Conservation (phyloP, 768 basidiomycete species). For the Hirschioporus abietinus region DNA sequence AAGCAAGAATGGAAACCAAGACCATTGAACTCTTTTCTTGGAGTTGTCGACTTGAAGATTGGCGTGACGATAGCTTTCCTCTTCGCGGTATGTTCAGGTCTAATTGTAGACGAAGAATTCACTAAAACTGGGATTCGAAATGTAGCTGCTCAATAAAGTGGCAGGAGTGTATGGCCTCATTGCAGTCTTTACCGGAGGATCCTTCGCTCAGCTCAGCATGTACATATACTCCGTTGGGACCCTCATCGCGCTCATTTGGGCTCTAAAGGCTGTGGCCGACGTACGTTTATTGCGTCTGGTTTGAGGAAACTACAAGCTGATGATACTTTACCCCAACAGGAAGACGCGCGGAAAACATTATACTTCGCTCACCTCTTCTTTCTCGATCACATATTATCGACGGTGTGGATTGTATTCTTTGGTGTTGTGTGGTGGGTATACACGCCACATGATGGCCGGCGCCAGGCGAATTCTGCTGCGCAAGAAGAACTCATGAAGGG, state of each 20-base stretch:
- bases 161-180: conserved; percentile 96
- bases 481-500: conserved; percentile 79
- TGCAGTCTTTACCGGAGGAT: conserved; percentile 85
- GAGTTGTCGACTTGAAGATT: conserved; percentile 88
- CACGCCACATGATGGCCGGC: conserved; percentile 86
- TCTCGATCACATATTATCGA: conserved; percentile 86
- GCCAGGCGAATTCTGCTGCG: conserved; percentile 76
- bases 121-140: conserved; percentile 9
- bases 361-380: conserved; percentile 91
- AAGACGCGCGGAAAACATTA: conserved; percentile 78
- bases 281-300: conserved; percentile 40
- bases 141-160: conserved; percentile 89
- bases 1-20: conserved; percentile 80
- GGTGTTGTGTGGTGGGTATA: conserved; percentile 87
- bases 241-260: conserved; percentile 80
- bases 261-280: conserved; percentile 76
- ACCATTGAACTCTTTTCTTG: conserved; percentile 79
- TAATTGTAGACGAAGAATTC: conserved; percentile 5
- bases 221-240: conserved; percentile 90
- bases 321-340: conserved; percentile 43
- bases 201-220: conserved; percentile 86
- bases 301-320: conserved; percentile 9
- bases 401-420: conserved; percentile 90
- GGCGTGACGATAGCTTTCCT: conserved; percentile 84
- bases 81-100: conserved; percentile 64